phyloP scores from a whole-genome alignment of 2,329 filamentous ascomycete genomes.

The Xylariaceae sp. region DNA sequence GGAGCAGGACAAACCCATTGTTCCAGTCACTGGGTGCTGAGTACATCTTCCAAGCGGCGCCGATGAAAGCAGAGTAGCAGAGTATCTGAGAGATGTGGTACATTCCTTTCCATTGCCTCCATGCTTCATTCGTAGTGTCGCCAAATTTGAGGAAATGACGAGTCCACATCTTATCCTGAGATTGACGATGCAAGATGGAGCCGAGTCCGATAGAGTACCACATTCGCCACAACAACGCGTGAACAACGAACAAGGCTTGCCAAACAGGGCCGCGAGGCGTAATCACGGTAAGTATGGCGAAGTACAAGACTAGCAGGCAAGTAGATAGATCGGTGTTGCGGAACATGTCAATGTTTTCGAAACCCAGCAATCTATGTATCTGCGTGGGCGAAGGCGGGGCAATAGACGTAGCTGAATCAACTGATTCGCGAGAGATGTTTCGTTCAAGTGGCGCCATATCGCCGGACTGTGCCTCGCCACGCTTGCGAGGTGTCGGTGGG shows the following conservation, averaged over 20 bases:
- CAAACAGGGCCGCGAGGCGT: conserved; percentile 75
- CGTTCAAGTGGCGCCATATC: conserved; percentile 4
- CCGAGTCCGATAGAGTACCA: conserved; percentile 93
- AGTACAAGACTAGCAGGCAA: conserved; percentile 71
- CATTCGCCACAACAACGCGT: conserved; percentile 78
- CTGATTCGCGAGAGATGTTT: conserved; percentile 14
- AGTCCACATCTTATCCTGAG: conserved; percentile 89
- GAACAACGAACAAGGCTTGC: conserved; percentile 75
- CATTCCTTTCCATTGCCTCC: conserved; percentile 96
- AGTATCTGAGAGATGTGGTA: conserved; percentile 91
- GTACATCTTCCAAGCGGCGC: conserved; percentile 97
- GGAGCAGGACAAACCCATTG: conserved; percentile 79
- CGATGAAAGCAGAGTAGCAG: conserved; percentile 84
- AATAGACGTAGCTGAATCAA: conserved; percentile 20
- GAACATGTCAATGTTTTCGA: conserved; percentile 83
- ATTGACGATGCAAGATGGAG: conserved; percentile 79
- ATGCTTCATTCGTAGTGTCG: conserved; percentile 85
- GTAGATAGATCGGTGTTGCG: conserved; percentile 81
- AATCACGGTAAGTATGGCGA: conserved; percentile 68
- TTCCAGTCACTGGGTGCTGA: conserved; percentile 80
- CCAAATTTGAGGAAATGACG: conserved; percentile 97
- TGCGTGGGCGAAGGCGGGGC: conserved; percentile 53
- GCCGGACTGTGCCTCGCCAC: conserved; percentile 30
- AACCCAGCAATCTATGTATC: conserved; percentile 80
- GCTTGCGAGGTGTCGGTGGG: conserved; percentile 72